Evolutionary conservation across 805 yeast species (phyloP).

Genomic region (Wickerhamomyces subpelliculosus): DNA sequence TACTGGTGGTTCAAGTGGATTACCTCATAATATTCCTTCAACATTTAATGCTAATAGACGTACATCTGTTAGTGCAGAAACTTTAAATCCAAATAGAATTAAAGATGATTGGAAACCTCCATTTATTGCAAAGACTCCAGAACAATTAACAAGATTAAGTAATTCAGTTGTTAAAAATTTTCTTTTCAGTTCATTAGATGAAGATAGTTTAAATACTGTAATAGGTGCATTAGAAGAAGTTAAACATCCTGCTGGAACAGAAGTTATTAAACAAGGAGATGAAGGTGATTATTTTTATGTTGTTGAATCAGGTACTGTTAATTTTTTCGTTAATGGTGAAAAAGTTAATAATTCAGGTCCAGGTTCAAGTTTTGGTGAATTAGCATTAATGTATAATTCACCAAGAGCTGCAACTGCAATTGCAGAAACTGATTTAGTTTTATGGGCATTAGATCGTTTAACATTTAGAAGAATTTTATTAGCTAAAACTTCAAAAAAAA

Average conservation of each 20-base stretch:
- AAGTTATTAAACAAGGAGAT: slow-evolving; percentile 84
- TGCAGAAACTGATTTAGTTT: slow-evolving; percentile 61
- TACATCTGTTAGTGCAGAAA: slow-evolving; percentile 87
- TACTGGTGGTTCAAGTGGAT: slow-evolving; percentile 4
- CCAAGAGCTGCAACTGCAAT: slow-evolving; percentile 95
- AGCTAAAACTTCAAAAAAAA: slow-evolving; percentile 85
- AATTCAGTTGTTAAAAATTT: slow-evolving; percentile 74
- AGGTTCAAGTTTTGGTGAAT: slow-evolving; percentile 92
- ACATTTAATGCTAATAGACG: slow-evolving; percentile 76
- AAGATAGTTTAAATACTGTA: slow-evolving; percentile 67
- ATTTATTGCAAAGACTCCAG: slow-evolving; percentile 50
- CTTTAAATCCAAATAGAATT: slow-evolving; percentile 68
- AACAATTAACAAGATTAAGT: slow-evolving; percentile 59
- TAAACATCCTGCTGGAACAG: slow-evolving; percentile 46
- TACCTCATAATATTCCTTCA: slow-evolving; percentile 37
- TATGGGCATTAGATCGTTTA: slow-evolving; percentile 91
- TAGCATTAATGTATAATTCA: slow-evolving; percentile 94
- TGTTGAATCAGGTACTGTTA: slow-evolving; percentile 79
- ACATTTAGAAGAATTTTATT: slow-evolving; percentile 88
- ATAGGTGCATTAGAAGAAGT: slow-evolving; percentile 81
- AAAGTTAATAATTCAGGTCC: slow-evolving; percentile 72
- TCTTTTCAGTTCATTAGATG: slow-evolving; percentile 76
- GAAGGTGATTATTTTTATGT: slow-evolving; percentile 92
- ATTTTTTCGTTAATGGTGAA: slow-evolving; percentile 58
- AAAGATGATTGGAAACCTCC: slow-evolving; percentile 67